Percentiles rank a stretch among this genome's conserved stretches.
Conservation (phyloP, 2,329 filamentous ascomycete genomes). For the Verticillium zaregamsianum region DNA sequence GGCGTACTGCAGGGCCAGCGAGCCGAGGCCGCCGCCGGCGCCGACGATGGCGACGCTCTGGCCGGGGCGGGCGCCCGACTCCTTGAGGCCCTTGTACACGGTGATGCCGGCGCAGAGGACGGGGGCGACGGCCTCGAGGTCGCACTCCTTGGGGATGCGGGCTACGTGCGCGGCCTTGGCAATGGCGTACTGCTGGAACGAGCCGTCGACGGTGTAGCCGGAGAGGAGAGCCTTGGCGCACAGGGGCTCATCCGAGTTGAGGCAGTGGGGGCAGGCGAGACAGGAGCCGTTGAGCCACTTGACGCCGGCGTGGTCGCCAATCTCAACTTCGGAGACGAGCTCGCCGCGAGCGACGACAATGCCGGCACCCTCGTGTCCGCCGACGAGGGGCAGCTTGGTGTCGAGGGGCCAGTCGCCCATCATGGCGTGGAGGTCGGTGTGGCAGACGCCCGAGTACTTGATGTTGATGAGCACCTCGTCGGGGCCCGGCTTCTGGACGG, state of each 20-base stretch:
- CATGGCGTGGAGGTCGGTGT: constrained; percentile 77
- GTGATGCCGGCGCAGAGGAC: constrained; percentile 83
- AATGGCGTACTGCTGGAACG: constrained; percentile 89
- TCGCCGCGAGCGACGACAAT: constrained; percentile 76
- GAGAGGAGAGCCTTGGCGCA: constrained; percentile 73
- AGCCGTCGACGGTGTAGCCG: constrained; percentile 88
- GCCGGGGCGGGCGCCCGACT: constrained; percentile 69
- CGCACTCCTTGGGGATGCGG: constrained; percentile 71
- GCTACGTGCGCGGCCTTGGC: constrained; percentile 84
- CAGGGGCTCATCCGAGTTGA: constrained; percentile 74
- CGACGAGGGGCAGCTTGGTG: constrained; percentile 81
- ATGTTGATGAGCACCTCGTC: constrained; percentile 91
- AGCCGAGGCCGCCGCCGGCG: constrained; percentile 78
- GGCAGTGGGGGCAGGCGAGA: constrained; percentile 79
- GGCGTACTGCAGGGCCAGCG: constrained; percentile 79
- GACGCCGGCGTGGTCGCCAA: constrained; percentile 84
- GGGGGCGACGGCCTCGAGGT: constrained; percentile 73
- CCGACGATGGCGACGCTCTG: constrained; percentile 82
- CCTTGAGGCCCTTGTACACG: constrained; percentile 89
- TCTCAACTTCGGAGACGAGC: constrained; percentile 70
- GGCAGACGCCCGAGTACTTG: constrained; percentile 87
- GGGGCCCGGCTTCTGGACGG: constrained; percentile 73
- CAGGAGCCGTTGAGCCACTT: constrained; percentile 94
- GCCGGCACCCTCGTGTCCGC: constrained; percentile 77
- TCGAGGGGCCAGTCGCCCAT: constrained; percentile 85